These are phyloP conservation scores for Alternaria tenuissima DNA, from an alignment of 2,329 filamentous ascomycete species.

Conservation along the genomic window DNA sequence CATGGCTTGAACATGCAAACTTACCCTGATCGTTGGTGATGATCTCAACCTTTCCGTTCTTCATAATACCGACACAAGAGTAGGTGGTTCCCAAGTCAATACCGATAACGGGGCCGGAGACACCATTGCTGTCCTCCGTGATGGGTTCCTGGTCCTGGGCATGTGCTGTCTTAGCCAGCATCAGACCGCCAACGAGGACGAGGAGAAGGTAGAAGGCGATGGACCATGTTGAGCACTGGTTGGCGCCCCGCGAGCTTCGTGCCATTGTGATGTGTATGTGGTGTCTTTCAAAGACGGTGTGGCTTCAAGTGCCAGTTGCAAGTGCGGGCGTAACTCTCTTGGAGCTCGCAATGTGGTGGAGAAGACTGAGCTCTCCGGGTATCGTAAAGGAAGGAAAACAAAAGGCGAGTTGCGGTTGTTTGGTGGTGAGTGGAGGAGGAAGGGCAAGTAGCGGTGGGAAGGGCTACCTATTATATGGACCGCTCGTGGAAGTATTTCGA, in stretches of 20 bases:
- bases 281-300: constrained; percentile 21
- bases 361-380: constrained; percentile 38
- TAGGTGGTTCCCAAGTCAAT: constrained; percentile 95
- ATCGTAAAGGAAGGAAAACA: constrained; percentile 34
- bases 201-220: constrained; percentile 91
- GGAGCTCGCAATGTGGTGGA: constrained; percentile 38
- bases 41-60: constrained; percentile 55
- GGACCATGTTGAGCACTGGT: constrained; percentile 82
- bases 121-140: constrained; percentile 67
- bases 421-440: constrained; percentile 30
- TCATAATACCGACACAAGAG: constrained; percentile 84
- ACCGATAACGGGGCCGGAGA: constrained; percentile 65
- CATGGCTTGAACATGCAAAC: constrained; percentile 6
- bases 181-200: constrained; percentile 83
- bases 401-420: constrained; percentile 30
- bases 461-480: constrained; percentile 42
- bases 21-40: constrained; percentile 56
- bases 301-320: constrained; percentile 28
- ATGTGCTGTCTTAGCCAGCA: constrained; percentile 78
- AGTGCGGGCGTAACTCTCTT: constrained; percentile 33
- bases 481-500: constrained; percentile 35
- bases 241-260: constrained; percentile 68
- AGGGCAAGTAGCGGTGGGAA: constrained; percentile 27
- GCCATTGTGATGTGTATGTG: constrained; percentile 59
- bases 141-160: constrained; percentile 74